Percentiles rank a stretch among this genome's conserved stretches.
These are phyloP conservation scores for Aspergillus kassunensis DNA, from an alignment of 495 filamentous ascomycete genomes.

Conservation along the genomic window DNA sequence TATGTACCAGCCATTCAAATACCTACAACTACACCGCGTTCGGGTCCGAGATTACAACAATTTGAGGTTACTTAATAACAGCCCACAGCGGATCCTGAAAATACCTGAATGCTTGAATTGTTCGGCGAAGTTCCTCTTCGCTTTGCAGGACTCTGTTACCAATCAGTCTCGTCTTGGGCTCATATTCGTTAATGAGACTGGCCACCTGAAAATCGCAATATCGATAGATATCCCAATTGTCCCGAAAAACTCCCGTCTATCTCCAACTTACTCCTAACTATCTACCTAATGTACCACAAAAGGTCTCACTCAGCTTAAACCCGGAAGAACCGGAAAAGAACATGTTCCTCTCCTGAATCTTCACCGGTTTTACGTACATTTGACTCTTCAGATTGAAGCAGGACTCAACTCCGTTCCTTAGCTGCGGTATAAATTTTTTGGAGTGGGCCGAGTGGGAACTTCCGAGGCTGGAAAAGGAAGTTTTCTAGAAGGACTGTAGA, in stretches of 20 bases:
- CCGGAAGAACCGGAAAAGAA: background rate
- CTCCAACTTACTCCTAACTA: no score
- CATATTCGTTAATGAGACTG: no score
- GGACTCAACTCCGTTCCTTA: background rate
- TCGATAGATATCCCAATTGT: no score
- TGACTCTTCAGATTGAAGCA: no score
- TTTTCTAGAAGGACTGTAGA: constrained; percentile 6
- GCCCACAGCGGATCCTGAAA: constrained; percentile 24
- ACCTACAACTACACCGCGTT: constrained; percentile 21
- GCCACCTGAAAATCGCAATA: no score
- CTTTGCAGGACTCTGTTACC: no score
- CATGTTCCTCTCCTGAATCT: no score
- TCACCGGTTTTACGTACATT: background rate
- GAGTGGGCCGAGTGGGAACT: constrained; percentile 6
- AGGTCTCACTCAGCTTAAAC: no score
- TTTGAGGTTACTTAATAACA: background rate
- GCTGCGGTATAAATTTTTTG: background rate
- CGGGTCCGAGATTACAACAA: constrained; percentile 11
- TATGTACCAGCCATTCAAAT: constrained; percentile 2
- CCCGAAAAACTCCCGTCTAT: no score
- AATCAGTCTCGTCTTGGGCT: no score
- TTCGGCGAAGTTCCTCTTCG: background rate
- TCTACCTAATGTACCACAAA: background rate
- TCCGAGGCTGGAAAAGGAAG: constrained; percentile 3
- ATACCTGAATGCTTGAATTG: constrained; percentile 2